Evolutionary conservation across 2,329 filamentous ascomycete species (phyloP).

Genomic region (Cladosporium oxysporum): DNA sequence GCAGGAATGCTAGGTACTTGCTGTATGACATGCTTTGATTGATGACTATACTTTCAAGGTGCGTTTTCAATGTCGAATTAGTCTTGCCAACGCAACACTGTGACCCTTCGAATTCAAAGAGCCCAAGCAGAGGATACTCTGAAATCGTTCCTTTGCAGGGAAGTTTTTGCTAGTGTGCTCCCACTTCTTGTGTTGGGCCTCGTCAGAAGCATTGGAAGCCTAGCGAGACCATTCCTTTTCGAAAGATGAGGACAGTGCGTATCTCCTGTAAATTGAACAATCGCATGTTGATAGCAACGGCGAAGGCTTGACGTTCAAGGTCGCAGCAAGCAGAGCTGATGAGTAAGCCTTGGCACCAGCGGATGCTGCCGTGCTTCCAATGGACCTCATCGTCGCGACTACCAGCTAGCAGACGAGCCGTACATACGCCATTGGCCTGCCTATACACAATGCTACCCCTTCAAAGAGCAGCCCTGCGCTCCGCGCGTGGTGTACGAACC

Average conservation of each 20-base stretch:
- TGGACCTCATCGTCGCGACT: slow-evolving; percentile 14
- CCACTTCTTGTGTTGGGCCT: neutral
- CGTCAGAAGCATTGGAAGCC: neutral
- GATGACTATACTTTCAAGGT: neutral
- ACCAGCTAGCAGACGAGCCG: neutral
- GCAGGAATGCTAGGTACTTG: neutral
- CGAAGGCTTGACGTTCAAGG: neutral
- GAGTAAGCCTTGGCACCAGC: slow-evolving; percentile 10
- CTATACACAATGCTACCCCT: slow-evolving; percentile 47
- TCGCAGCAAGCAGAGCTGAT: slow-evolving; percentile 3
- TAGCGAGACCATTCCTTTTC: neutral
- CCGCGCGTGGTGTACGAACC: slow-evolving; percentile 42
- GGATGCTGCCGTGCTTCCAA: slow-evolving; percentile 10
- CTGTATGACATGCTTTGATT: neutral
- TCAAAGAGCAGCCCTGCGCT: slow-evolving; percentile 45
- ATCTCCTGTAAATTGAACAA: neutral
- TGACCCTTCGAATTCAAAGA: neutral
- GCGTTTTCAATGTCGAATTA: neutral
- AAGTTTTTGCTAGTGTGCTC: neutral
- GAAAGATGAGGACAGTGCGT: neutral
- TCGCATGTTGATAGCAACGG: neutral
- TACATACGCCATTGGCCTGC: slow-evolving; percentile 24
- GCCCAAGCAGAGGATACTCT: neutral
- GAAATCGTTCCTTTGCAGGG: neutral
- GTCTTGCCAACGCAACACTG: neutral